phyloP scores from a whole-genome alignment of 2,329 filamentous ascomycete genomes.

The Chaetomium olivaceum region DNA sequence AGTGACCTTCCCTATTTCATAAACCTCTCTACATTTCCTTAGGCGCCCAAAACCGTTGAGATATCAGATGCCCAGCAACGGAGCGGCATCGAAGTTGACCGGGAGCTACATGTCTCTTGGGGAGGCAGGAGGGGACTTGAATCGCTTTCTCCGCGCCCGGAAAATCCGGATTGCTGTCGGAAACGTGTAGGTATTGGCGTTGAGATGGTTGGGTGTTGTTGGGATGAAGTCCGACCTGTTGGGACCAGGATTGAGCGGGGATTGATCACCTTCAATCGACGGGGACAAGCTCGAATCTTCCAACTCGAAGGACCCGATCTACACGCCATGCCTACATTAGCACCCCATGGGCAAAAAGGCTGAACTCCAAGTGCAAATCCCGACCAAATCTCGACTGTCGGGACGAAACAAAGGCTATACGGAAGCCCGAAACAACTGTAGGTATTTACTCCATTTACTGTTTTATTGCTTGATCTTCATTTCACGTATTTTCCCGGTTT shows the following conservation, averaged over 20 bases:
- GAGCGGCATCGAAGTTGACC: not conserved
- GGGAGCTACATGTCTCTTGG: not conserved
- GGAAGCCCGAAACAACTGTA: too few species aligned
- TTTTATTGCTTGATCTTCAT: too few species aligned
- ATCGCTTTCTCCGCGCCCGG: not conserved
- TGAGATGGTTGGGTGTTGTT: not conserved
- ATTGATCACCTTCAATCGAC: not conserved
- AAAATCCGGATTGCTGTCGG: not conserved
- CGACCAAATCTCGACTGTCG: too few species aligned
- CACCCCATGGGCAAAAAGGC: too few species aligned
- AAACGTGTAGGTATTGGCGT: not conserved
- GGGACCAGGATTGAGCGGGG: not conserved
- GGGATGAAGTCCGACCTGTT: not conserved
- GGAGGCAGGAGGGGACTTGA: not conserved
- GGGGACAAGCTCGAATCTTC: not conserved
- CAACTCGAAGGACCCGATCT: not conserved
- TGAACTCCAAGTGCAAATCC: too few species aligned
- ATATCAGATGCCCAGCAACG: not conserved
- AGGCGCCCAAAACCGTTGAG: not conserved
- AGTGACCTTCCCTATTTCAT: not conserved
- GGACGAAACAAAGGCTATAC: too few species aligned
- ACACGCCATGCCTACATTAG: too few species aligned
- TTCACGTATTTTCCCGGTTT: too few species aligned
- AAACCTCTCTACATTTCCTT: not conserved
- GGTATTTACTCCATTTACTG: too few species aligned